Base-by-base conservation (phyloP, 2,329 filamentous ascomycete genomes). In the Fusarium incarnatum region DNA sequence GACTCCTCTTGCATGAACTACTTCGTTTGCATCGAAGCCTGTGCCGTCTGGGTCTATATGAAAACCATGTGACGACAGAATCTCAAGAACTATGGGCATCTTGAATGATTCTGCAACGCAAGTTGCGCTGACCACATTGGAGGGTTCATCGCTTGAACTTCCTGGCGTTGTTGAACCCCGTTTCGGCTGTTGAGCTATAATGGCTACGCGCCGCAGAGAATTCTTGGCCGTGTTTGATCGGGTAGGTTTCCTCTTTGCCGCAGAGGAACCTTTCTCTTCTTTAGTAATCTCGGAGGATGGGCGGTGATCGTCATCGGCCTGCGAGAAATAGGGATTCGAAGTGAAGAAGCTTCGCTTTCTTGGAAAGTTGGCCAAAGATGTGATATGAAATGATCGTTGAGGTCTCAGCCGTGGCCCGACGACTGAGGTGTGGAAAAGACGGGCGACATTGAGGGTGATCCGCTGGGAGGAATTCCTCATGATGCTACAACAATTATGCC, bases 201-300 rank as follows among this genome's bases (percentile, higher is more conserved):
- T 92, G 32, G 94, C 94, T 15, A 97, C 94, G 62, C 94, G 88
- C 58, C 95, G 89, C 32, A 98, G 84, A 3, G 93, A 96, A 67
- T 91, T 92, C 71, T 94, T 92, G 46, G 88, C 80, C 6, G 82
- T 81, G 6, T 82, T 78, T 2, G 81, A 74, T 42, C 86, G 80
- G 5, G 80, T 79, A 9, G 82, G 80, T 60, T 86, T 86, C 60
- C 85, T 81, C 74, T 86, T 86, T 52, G 79, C 65, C 23, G 75
- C 49, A 12, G 74, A 48, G 22, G 67, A 50, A 7, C 59, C 41
- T 12, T 71, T 49, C 8, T 77, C 72, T 22, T 76, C 48, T 28
- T 44, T 72, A 9, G 52, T n/a, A 16, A 55, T 20, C 25, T 75
- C 73, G 15, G 71, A 56, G 12, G 58, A 40, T 49, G 73, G 62